Conservation (phyloP, 495 filamentous ascomycete species). For the Neurospora tetrasperma region DNA sequence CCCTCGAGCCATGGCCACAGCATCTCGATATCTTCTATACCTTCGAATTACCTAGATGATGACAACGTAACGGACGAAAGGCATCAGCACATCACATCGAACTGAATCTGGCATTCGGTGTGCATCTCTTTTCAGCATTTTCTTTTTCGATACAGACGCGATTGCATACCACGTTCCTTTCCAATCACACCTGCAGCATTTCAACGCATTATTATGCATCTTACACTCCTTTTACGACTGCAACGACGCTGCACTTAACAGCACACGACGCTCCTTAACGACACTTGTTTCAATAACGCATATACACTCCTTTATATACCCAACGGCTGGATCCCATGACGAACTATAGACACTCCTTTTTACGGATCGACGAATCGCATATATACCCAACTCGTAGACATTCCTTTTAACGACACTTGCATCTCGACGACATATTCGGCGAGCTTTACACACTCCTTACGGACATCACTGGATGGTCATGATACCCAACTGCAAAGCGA, state of each 20-base stretch:
- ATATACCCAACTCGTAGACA: constrained; percentile 27
- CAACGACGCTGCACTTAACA: constrained; percentile 21
- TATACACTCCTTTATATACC: constrained; percentile 33
- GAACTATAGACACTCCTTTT: constrained; percentile 38
- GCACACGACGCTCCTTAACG: constrained; percentile 1
- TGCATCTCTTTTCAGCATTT: constrained; percentile 9
- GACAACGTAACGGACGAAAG: constrained; percentile 20
- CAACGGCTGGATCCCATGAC: constrained; percentile 28
- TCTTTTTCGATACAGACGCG: constrained; percentile 37
- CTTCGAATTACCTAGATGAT: constrained; percentile 9
- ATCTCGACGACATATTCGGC: neutral
- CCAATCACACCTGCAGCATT: constrained; percentile 28
- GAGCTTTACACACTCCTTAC: constrained; percentile 26
- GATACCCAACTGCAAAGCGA: constrained; percentile 44
- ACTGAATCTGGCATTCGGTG: constrained; percentile 5
- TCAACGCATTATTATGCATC: constrained; percentile 20
- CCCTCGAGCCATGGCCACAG: constrained; percentile 21
- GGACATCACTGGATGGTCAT: constrained; percentile 22
- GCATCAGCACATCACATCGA: constrained; percentile 5
- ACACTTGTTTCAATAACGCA: constrained; percentile 9
- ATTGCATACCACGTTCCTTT: constrained; percentile 39
- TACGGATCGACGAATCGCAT: constrained; percentile 26
- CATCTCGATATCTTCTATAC: constrained; percentile 19
- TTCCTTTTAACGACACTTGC: constrained; percentile 29
- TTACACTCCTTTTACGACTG: constrained; percentile 32